These are phyloP conservation scores for Tothia fuscella DNA, from an alignment of 2,329 filamentous ascomycete genomes.

Conservation along the genomic window DNA sequence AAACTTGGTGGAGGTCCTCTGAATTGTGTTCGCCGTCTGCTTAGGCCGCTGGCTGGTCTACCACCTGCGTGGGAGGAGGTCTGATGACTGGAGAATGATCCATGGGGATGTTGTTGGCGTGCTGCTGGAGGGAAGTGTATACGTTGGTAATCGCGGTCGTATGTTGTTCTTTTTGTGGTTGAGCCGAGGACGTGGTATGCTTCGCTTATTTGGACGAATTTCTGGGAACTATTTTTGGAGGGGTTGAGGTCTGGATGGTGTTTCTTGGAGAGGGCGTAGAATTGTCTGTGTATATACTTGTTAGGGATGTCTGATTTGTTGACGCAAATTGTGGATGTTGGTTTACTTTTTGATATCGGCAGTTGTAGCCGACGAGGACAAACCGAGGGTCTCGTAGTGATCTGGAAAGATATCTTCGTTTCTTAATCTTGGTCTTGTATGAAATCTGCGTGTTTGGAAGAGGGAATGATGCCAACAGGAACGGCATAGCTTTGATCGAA, in stretches of 20 bases:
- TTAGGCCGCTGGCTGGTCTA: slow-evolving; percentile 70
- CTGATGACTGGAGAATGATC: slow-evolving; percentile 13
- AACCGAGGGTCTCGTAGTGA: slow-evolving; percentile 71
- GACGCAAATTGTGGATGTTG: slow-evolving; percentile 10
- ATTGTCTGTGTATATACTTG: slow-evolving; percentile 37
- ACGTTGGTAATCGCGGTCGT: slow-evolving; percentile 46
- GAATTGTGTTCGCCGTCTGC: slow-evolving; percentile 62
- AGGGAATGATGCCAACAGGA: too few species aligned
- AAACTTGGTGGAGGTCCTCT: slow-evolving; percentile 82
- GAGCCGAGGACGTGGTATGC: slow-evolving; percentile 70
- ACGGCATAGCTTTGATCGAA: too few species aligned
- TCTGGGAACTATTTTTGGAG: slow-evolving; percentile 49
- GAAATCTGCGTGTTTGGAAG: too few species aligned
- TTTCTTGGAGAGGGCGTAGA: slow-evolving; percentile 81
- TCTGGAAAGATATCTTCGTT: too few species aligned
- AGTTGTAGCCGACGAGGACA: slow-evolving; percentile 57
- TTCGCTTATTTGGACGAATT: slow-evolving; percentile 70
- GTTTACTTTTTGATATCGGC: slow-evolving; percentile 73
- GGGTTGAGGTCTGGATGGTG: slow-evolving; percentile 91
- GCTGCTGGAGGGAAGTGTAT: slow-evolving; percentile 19
- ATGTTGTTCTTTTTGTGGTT: slow-evolving; percentile 60
- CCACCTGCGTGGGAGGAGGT: slow-evolving; percentile 43
- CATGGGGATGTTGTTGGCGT: slow-evolving; percentile 19
- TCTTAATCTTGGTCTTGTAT: too few species aligned
- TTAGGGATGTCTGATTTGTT: neutral